Conservation (phyloP, 352 stramenopile genomes). For the Pythium dissimile region DNA sequence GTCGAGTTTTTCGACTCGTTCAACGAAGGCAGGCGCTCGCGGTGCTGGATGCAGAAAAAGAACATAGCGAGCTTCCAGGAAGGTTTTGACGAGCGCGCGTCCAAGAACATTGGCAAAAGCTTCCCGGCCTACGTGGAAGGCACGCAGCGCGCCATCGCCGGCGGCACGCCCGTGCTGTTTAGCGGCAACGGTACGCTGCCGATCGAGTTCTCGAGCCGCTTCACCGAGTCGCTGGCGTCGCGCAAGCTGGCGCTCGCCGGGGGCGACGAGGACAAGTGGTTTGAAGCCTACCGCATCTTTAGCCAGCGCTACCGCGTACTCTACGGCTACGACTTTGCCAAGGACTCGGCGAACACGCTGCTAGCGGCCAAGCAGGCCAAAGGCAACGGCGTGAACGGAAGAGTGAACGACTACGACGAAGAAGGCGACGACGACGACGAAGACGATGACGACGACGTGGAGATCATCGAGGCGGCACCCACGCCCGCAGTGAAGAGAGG, state of each 20-base stretch:
- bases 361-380: slow-evolving; percentile 16
- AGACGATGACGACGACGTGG: slow-evolving; percentile 24
- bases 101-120: slow-evolving; percentile 78
- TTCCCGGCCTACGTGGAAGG: slow-evolving; percentile 68
- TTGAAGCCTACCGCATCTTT: slow-evolving; percentile 64
- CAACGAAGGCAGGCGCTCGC: slow-evolving; percentile 63
- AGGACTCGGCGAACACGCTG: slow-evolving; percentile 15
- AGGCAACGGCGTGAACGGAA: slow-evolving; percentile 1
- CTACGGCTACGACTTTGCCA: slow-evolving; percentile 26
- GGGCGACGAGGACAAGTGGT: slow-evolving; percentile 47
- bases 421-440: slow-evolving; percentile 1
- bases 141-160: slow-evolving; percentile 69
- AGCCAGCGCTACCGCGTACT: slow-evolving; percentile 37
- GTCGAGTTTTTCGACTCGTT: slow-evolving; percentile 85
- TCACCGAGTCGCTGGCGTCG: slow-evolving; percentile 38
- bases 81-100: slow-evolving; percentile 70
- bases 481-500: slow-evolving; percentile 8
- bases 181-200: slow-evolving; percentile 56
- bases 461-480: slow-evolving; percentile 15
- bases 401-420: not conserved
- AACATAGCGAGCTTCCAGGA: slow-evolving; percentile 70
- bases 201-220: slow-evolving; percentile 81
- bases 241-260: slow-evolving; percentile 39
- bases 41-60: slow-evolving; percentile 85
- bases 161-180: slow-evolving; percentile 65